Conservation (phyloP, 345 rosid genomes). For the Rhizophora mangle region DNA sequence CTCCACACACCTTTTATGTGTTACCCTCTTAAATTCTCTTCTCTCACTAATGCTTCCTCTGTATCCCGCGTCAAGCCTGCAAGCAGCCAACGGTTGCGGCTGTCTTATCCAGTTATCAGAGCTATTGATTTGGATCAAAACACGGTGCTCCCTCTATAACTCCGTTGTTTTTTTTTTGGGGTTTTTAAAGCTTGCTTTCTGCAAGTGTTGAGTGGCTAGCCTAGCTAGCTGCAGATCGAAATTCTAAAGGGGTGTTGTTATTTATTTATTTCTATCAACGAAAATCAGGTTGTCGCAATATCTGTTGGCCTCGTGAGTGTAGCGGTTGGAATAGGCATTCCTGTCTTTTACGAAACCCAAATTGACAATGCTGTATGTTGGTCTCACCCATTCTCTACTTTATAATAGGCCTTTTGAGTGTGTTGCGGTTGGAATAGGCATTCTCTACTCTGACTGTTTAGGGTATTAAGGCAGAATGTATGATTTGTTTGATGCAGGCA, state of each 20-base stretch:
- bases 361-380: constrained; percentile 76
- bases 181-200: no score
- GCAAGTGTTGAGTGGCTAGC: no score
- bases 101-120: constrained; percentile 56
- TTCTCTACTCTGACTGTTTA: not conserved
- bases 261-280: no score
- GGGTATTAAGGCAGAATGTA: not conserved
- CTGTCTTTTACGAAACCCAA: constrained; percentile 75
- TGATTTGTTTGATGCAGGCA: constrained; percentile 42
- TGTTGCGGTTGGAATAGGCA: no score
- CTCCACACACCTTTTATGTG: constrained; percentile 55
- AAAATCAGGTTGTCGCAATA: constrained; percentile 62
- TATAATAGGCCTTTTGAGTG: not conserved
- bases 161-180: not conserved
- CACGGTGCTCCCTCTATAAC: constrained; percentile 44
- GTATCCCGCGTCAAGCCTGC: constrained; percentile 19
- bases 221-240: not conserved
- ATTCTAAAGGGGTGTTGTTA: not conserved
- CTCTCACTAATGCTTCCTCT: constrained; percentile 17
- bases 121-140: constrained; percentile 71
- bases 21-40: constrained; percentile 42
- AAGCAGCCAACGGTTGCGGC: constrained; percentile 37
- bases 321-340: constrained; percentile 81
- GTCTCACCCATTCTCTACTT: not conserved
- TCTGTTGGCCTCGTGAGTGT: constrained; percentile 81